A percentile compares a stretch with the other conserved stretches of the same genome.
These are phyloP conservation scores for Arabidopsis suecica DNA, from an alignment of 345 rosid genomes.

Conservation along the genomic window DNA sequence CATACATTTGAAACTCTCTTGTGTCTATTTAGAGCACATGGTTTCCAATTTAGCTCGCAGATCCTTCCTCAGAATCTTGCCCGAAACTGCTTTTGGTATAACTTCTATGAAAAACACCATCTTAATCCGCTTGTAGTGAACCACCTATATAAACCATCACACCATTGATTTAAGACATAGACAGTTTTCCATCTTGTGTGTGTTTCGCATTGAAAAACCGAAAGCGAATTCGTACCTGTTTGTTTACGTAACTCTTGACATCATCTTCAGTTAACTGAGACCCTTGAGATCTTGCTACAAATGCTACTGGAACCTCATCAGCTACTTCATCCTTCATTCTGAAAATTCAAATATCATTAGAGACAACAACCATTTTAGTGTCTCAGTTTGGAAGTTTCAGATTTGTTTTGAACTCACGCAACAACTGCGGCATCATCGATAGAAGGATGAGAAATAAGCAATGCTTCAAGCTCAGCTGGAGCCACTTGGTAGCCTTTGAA, in stretches of 20 bases:
- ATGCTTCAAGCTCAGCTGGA: slow-evolving; percentile 77
- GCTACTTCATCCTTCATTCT: slow-evolving; percentile 90
- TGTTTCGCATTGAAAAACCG: background rate
- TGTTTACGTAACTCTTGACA: slow-evolving; percentile 69
- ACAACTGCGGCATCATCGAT: slow-evolving; percentile 70
- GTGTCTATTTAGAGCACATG: slow-evolving; percentile 31
- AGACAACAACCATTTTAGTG: background rate
- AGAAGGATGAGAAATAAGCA: slow-evolving; percentile 59
- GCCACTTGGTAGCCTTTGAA: slow-evolving; percentile 82
- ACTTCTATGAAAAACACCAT: slow-evolving; percentile 59
- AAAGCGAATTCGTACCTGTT: slow-evolving; percentile 56
- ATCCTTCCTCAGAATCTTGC: slow-evolving; percentile 76
- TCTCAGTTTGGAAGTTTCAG: background rate
- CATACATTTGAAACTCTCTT: slow-evolving; percentile 16
- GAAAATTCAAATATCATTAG: slow-evolving; percentile 18
- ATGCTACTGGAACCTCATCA: slow-evolving; percentile 84
- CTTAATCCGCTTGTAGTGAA: slow-evolving; percentile 67
- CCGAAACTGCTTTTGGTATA: slow-evolving; percentile 81
- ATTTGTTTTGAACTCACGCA: slow-evolving; percentile 51
- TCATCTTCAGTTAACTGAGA: slow-evolving; percentile 74
- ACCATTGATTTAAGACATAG: background rate
- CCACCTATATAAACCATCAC: slow-evolving; percentile 53
- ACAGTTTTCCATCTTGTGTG: background rate
- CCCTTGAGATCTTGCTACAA: slow-evolving; percentile 66
- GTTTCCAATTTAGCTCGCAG: slow-evolving; percentile 58